Base-by-base conservation (phyloP, 192 early-diverging fungal species). In the Rhizophagus sp. region DNA sequence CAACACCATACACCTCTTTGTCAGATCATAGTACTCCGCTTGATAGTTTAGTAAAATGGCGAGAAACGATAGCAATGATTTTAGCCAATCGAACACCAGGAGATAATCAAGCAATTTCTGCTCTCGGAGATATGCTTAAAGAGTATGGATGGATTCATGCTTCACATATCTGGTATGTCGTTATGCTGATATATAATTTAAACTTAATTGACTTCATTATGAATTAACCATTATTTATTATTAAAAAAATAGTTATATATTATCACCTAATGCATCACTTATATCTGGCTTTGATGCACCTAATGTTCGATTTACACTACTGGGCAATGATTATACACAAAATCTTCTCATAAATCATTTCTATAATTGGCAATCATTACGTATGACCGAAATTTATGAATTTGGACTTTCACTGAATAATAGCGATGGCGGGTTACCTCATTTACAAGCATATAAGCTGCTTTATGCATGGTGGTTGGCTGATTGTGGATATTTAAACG, bases 401-500 rank as follows among this genome's bases (percentile, higher is more conserved):
- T 91, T 93, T 83, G 88, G 91, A 13, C 85, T 89, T 52, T 90
- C 91, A 15, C 82, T 90, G 25, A 75, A 86, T 5, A 78, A 85
- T 30, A 83, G 76, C 30, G 82, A 89, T 24, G 88, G 89, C 22
- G 81, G 84, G 25, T 71, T 99, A n/a, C 94, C 95, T n/a, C 94
- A 94, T 79, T 83, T 99, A 64, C 96, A 98, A 80, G 90, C 91
- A 0, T 96, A 96, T 90, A 98, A 98, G 81, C 85, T 99, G 8
- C 75, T 85, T 36, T 89, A 95, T 79, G 95, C 95, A 19, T 93
- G 90, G 89, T 91, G 91, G 83, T 87, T 99, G 10, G 88, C 90
- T 11, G 97, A 98, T 68, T 86, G 90, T 68, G 96, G 98, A 6
- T 88, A 91, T 79, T 81, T 89, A 5, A 89, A 90, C 50, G 88